These are phyloP conservation scores for Arthroderma uncinatum DNA, from an alignment of 2,329 filamentous ascomycete genomes.

Conservation along the genomic window DNA sequence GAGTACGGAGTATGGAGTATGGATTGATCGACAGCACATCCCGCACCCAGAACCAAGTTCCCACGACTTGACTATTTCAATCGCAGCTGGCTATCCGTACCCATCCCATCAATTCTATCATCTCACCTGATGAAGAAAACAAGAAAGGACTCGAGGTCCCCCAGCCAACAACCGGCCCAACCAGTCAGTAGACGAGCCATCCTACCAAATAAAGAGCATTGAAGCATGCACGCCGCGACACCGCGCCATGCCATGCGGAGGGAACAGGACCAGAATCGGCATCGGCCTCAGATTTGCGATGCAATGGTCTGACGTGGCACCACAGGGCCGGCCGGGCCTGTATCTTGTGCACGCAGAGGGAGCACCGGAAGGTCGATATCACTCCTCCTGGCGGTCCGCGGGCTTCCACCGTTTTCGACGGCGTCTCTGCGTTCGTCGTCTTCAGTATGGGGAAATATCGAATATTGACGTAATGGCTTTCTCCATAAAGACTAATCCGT, in stretches of 20 bases:
- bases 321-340: background rate
- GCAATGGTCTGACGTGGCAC: background rate
- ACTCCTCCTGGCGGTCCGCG: no score
- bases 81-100: background rate
- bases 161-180: background rate
- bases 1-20: background rate
- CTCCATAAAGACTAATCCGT: background rate
- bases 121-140: background rate
- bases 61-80: background rate
- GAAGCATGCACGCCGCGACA: background rate
- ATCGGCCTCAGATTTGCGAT: background rate
- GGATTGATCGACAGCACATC: background rate
- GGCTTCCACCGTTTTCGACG: background rate
- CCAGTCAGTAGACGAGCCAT: background rate
- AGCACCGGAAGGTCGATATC: no score
- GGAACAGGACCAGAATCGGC: background rate
- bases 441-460: background rate
- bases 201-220: background rate
- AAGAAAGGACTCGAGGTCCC: background rate
- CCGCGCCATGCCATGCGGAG: background rate
- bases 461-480: conserved; percentile 3
- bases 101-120: background rate
- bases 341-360: background rate
- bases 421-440: background rate
- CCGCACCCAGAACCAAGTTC: background rate